A percentile compares a stretch with the other conserved stretches of the same genome.
phyloP scores from a whole-genome alignment of 2,329 filamentous ascomycete species.

The Aspergillus novofumigatus region DNA sequence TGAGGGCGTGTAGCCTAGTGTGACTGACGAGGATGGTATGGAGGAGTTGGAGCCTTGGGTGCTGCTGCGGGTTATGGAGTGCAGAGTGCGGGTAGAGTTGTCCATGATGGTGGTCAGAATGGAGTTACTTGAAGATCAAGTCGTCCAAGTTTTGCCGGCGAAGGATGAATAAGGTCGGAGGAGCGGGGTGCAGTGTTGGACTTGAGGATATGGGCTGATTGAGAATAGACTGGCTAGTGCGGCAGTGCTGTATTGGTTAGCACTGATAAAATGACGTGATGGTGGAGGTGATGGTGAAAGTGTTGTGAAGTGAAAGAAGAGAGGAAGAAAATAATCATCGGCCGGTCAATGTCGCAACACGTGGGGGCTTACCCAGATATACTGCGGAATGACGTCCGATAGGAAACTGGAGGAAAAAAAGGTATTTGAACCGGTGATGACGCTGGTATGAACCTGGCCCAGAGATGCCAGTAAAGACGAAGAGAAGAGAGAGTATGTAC shows the following conservation, averaged over 20 bases:
- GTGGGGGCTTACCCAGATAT: slow-evolving; percentile 14
- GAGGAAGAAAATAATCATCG: background rate
- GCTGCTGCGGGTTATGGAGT: slow-evolving; percentile 1
- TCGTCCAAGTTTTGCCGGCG: background rate
- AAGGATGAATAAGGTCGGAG: background rate
- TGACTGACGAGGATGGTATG: background rate
- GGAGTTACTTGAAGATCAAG: background rate
- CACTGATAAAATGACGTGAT: slow-evolving; percentile 1
- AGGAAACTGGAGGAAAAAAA: slow-evolving; percentile 2
- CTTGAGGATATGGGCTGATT: background rate
- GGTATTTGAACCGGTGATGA: slow-evolving; percentile 4
- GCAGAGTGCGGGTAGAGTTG: background rate
- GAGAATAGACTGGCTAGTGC: background rate
- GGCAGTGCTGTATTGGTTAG: background rate
- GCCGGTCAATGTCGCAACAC: slow-evolving; percentile 5
- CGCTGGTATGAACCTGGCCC: slow-evolving; percentile 1
- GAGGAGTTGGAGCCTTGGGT: background rate
- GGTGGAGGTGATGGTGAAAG: background rate
- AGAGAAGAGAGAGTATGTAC: background rate
- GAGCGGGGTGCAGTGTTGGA: background rate
- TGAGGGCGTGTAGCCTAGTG: slow-evolving; percentile 2
- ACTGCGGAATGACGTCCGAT: slow-evolving; percentile 22
- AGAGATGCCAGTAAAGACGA: background rate
- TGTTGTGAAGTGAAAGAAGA: background rate
- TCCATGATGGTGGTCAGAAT: slow-evolving; percentile 1